Evolutionary conservation across 2,329 filamentous ascomycete genomes (phyloP).

Genomic region (Huntiella bhutanensis): DNA sequence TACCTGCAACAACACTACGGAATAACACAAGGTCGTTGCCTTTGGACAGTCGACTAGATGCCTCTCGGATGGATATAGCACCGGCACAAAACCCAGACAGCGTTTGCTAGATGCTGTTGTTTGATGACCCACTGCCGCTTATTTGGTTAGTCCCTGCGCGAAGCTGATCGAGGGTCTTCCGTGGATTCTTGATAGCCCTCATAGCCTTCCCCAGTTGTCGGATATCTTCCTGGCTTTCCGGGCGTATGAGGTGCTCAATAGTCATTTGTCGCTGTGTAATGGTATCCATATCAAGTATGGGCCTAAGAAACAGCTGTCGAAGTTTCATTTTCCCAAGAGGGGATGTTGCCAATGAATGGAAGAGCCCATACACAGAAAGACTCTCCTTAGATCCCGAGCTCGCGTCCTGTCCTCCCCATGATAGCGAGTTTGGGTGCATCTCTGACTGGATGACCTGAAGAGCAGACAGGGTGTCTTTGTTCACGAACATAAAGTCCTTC

Average conservation of each 20-base stretch:
- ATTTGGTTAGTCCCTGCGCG: conserved; percentile 54
- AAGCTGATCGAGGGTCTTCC: conserved; percentile 46
- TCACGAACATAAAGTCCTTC: conserved; percentile 51
- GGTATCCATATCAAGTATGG: conserved; percentile 45
- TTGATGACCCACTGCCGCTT: conserved; percentile 30
- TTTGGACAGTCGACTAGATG: not conserved
- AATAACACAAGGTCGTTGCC: not conserved
- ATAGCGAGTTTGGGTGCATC: conserved; percentile 63
- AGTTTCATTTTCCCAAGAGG: conserved; percentile 58
- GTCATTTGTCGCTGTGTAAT: conserved; percentile 56
- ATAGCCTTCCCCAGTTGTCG: conserved; percentile 40
- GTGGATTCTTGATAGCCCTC: conserved; percentile 58
- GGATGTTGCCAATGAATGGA: conserved; percentile 55
- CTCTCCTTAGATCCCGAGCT: conserved; percentile 54
- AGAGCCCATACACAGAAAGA: conserved; percentile 68
- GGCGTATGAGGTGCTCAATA: conserved; percentile 44
- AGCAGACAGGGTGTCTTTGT: conserved; percentile 58
- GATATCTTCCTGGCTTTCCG: conserved; percentile 43
- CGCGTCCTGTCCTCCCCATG: conserved; percentile 8
- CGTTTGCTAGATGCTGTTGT: conserved; percentile 46
- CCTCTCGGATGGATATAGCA: conserved; percentile 6
- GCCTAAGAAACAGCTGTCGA: conserved; percentile 65
- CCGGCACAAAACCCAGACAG: conserved; percentile 10
- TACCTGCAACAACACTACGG: not conserved
- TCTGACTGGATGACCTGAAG: conserved; percentile 75